Percentiles rank a stretch among this genome's conserved stretches.
Conservation (phyloP, 257 asterid species). For the Plantago elongata region DNA sequence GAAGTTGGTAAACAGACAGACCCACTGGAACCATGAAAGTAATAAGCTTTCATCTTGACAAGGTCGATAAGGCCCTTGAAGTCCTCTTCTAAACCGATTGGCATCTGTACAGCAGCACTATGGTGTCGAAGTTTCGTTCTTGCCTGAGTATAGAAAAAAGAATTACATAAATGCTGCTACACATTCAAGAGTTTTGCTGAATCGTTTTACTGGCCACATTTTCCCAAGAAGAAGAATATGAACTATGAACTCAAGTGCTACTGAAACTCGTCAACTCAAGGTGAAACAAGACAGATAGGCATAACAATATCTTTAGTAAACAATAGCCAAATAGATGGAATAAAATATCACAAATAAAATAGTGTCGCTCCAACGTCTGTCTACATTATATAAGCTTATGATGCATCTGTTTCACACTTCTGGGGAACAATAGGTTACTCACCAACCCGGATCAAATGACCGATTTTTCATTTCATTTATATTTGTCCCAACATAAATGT, state of each 20-base stretch:
- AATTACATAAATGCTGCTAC: constrained; percentile 21
- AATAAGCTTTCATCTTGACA: constrained; percentile 71
- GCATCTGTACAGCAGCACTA: constrained; percentile 93
- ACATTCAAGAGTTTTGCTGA: background rate
- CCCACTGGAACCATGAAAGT: constrained; percentile 92
- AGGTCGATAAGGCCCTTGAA: constrained; percentile 92
- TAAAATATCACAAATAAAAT: background rate
- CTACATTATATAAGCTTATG: background rate
- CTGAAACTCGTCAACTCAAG: constrained; percentile 12
- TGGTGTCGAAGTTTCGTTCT: constrained; percentile 96
- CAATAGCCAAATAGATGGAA: background rate
- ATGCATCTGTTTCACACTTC: background rate
- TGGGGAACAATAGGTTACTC: background rate
- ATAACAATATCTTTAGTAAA: background rate
- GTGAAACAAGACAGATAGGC: constrained; percentile 1
- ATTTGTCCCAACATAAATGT: too few relatives aligned
- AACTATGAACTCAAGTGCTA: constrained; percentile 8
- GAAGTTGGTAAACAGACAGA: constrained; percentile 48
- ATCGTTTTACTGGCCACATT: constrained; percentile 2
- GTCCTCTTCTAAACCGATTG: constrained; percentile 93
- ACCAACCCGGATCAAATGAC: too few relatives aligned
- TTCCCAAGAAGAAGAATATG: constrained; percentile 3
- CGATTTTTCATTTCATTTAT: too few relatives aligned
- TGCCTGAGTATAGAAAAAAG: constrained; percentile 46
- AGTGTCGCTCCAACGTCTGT: background rate